Evolutionary conservation across 164 flowering plant species (phyloP).

Genomic region (Vitis rotundifolia): DNA sequence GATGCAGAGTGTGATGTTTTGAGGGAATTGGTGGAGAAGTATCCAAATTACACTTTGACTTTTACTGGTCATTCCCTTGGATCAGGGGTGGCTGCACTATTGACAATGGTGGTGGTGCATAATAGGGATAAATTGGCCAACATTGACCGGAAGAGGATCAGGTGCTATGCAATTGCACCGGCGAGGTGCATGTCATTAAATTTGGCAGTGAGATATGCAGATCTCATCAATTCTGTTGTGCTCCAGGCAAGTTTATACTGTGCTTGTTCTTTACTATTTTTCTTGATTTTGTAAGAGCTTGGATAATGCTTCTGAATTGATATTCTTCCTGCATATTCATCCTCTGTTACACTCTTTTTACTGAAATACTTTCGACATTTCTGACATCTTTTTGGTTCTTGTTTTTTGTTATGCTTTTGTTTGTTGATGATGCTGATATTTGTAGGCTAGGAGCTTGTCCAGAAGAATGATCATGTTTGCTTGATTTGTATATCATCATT

Average conservation of each 20-base stretch:
- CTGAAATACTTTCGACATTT: not conserved
- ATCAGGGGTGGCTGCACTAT: slow-evolving; percentile 72
- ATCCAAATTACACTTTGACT: slow-evolving; percentile 75
- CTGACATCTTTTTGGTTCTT: not conserved
- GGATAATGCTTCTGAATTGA: not conserved
- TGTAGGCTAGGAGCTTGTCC: not conserved
- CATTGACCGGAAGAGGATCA: slow-evolving; percentile 52
- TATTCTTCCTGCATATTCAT: no score
- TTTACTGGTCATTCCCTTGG: slow-evolving; percentile 94
- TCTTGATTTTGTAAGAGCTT: not conserved
- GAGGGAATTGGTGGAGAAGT: slow-evolving; percentile 57
- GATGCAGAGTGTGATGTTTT: slow-evolving; percentile 66
- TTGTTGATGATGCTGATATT: not conserved
- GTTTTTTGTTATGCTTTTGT: not conserved
- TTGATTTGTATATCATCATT: not conserved
- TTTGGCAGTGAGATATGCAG: slow-evolving; percentile 76
- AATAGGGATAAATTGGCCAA: slow-evolving; percentile 46
- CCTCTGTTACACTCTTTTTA: not conserved
- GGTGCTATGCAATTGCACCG: slow-evolving; percentile 75
- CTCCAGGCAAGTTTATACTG: slow-evolving; percentile 53
- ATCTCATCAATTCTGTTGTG: slow-evolving; percentile 72
- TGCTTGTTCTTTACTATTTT: not conserved
- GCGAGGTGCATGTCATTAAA: slow-evolving; percentile 78
- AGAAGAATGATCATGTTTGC: no score
- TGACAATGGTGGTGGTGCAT: slow-evolving; percentile 56